phyloP scores from a whole-genome alignment of 192 early-diverging fungal genomes.

The Phycomyces blakesleeanus region DNA sequence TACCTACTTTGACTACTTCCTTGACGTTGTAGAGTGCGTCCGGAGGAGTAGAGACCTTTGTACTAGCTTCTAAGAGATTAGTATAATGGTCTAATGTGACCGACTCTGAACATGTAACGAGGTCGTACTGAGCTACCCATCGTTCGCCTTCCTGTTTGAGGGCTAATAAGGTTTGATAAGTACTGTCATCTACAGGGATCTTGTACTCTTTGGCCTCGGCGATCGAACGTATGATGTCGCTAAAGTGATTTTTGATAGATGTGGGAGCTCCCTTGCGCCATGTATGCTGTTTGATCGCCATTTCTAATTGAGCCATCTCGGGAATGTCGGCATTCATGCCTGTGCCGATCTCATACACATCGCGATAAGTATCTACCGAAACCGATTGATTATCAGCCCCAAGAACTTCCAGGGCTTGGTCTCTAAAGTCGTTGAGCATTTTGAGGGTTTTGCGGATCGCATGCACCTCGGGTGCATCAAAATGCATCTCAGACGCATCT shows the following conservation, averaged over 20 bases:
- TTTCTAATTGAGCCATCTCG: slow-evolving; percentile 4
- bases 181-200: not conserved
- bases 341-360: not conserved
- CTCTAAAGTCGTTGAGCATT: not conserved
- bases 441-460: not conserved
- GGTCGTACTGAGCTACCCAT: not conserved
- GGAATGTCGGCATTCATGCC: not conserved
- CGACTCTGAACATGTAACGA: not conserved
- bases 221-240: not conserved
- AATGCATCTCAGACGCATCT: not conserved
- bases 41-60: not conserved
- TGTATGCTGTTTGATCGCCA: not conserved
- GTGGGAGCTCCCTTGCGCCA: not conserved
- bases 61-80: not conserved
- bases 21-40: not conserved
- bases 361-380: not conserved
- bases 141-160: not conserved
- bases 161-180: not conserved
- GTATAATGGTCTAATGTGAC: not conserved
- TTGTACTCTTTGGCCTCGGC: slow-evolving; percentile 12
- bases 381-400: not conserved
- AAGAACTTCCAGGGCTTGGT: not conserved
- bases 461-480: not conserved
- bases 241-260: not conserved
- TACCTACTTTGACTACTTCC: not conserved